Evolutionary conservation across 257 asterid genomes (phyloP), one percentile per base, ranked within the genome.

Genomic region (Nemophila menziesii): DNA sequence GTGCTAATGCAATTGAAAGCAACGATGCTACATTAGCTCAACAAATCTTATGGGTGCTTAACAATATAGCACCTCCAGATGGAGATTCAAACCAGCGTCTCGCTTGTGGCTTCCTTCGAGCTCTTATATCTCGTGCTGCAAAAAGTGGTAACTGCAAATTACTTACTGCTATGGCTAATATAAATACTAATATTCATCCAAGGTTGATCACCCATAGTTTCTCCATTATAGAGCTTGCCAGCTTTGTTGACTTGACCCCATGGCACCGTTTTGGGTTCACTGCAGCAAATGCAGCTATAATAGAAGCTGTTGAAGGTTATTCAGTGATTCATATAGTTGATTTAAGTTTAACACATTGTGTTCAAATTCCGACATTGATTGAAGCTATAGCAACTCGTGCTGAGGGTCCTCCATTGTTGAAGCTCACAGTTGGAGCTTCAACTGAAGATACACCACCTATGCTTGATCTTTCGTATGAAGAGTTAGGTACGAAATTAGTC

Each of bases 211-310:
- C 67, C 20, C 95, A 84, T 51, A 78, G 55, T 4, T 84, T 84
- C 75, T 73, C 93, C 20, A 71, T 78, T 46, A 72, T 84, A 8
- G 93, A 89, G 70, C 86, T 89, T 1, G 84, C 97, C 5, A 59
- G 70, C 22, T 89, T 67, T 67, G 95, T 89, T 20, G 97, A 89
- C 70, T 61, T 89, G 16, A 89, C 97, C 0, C 97, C 97, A n/a
- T 84, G 95, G 95, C 90, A 89, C 56, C 49, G 97, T 11, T 89
- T 89, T 54, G 97, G 97, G 11, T 89, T 78, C 73, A 80, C 94
- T 5, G 93, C 92, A 0, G 94, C 97, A 1, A 89, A 89, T 20
- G 76, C 80, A 4, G 90, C 92, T 40, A 71, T 89, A 20, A 21
- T 89, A 12, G 92, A 78, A 33, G 93, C 93, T n/a, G 60, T 72